phyloP scores from a whole-genome alignment of 805 yeast species.

The Peterozyma xylosa region DNA sequence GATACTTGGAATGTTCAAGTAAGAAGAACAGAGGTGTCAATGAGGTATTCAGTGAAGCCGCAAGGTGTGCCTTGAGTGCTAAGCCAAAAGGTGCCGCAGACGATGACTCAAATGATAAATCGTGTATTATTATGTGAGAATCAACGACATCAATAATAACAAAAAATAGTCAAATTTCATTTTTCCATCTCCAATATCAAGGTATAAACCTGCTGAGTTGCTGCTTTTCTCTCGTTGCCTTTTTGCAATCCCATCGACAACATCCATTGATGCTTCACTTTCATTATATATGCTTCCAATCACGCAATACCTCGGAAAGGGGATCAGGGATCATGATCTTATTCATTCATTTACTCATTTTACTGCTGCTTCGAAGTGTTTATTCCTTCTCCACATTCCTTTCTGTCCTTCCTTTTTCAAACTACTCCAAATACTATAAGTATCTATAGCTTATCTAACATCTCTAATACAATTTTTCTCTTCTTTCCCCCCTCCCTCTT shows the following conservation, averaged over 20 bases:
- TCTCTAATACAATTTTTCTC: too few relatives aligned
- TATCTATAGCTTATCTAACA: too few relatives aligned
- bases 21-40: conserved; percentile 97
- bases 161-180: background rate
- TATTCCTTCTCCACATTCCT: too few relatives aligned
- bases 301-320: too few relatives aligned
- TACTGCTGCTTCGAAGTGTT: too few relatives aligned
- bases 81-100: conserved; percentile 69
- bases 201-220: background rate
- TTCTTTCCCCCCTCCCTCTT: too few relatives aligned
- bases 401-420: too few relatives aligned
- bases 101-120: conserved; percentile 26
- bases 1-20: conserved; percentile 95
- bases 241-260: background rate
- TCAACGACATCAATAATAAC: background rate
- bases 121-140: conserved; percentile 32
- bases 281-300: background rate
- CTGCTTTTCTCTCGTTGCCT: background rate
- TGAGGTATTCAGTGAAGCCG: conserved; percentile 98
- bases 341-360: too few relatives aligned
- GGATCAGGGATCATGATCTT: too few relatives aligned
- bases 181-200: background rate
- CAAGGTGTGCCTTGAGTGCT: conserved; percentile 90
- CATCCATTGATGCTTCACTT: background rate
- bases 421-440: too few relatives aligned